These are phyloP conservation scores for Musa itinerans DNA, from an alignment of 176 grass and related monocot species.

Conservation along the genomic window DNA sequence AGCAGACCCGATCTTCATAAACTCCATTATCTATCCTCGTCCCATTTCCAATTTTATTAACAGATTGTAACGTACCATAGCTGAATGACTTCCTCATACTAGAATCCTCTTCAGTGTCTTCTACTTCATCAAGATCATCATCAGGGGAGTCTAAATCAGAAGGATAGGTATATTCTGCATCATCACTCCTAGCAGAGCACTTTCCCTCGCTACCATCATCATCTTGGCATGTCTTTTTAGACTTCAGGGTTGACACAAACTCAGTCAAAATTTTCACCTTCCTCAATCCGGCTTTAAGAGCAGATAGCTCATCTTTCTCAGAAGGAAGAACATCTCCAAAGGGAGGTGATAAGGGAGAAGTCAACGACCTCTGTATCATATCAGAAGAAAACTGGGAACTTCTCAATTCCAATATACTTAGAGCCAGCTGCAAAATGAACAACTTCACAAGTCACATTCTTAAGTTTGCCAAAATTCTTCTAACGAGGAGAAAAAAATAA, in stretches of 20 bases:
- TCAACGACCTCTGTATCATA: slow-evolving; percentile 31
- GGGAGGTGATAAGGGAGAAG: slow-evolving; percentile 46
- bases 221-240: slow-evolving; percentile 52
- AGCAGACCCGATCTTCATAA: slow-evolving; percentile 77
- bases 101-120: slow-evolving; percentile 22
- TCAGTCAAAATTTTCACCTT: slow-evolving; percentile 77
- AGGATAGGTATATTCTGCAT: slow-evolving; percentile 38
- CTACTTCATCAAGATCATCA: slow-evolving; percentile 39
- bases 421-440: slow-evolving; percentile 42
- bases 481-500: not conserved
- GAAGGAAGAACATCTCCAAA: slow-evolving; percentile 46
- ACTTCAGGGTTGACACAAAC: slow-evolving; percentile 51
- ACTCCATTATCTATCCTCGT: slow-evolving; percentile 49
- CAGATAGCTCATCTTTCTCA: slow-evolving; percentile 70
- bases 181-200: slow-evolving; percentile 59
- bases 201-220: slow-evolving; percentile 65
- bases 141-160: slow-evolving; percentile 75
- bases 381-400: slow-evolving; percentile 36
- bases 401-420: slow-evolving; percentile 39
- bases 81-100: slow-evolving; percentile 82
- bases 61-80: slow-evolving; percentile 69
- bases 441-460: slow-evolving; percentile 12
- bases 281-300: slow-evolving; percentile 70
- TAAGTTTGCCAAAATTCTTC: slow-evolving; percentile 13
- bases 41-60: slow-evolving; percentile 57